Evolutionary conservation across 2,329 filamentous ascomycete species (phyloP), one percentile per base, ranked within the genome.

Genomic region (Purpureocillium lavendulum): DNA sequence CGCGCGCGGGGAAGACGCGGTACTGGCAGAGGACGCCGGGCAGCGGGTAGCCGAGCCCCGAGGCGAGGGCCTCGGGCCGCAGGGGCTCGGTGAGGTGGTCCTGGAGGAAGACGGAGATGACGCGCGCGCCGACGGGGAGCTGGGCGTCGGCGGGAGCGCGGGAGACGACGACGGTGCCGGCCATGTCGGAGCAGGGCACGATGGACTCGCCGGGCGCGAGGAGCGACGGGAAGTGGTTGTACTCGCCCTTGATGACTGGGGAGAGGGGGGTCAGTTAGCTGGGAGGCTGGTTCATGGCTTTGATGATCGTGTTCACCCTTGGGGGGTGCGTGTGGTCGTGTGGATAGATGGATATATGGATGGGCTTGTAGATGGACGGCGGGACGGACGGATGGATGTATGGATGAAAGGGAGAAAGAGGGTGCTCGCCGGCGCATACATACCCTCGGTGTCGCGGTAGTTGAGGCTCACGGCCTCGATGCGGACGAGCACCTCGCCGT

Each of bases 181-280:
- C 82, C 69, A 82, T 83, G 58, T 87, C 82, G 16, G 79, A 82
- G 57, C 77, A 81, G 2, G 80, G 80, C 2, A 85, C 75, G 11
- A 84, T 50, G 40, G 66, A 43, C 39, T 59, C 39, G 38, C 56
- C 45, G 30, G 56, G 47, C 12, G 57, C 44, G 34, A 77, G 60
- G 4, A 69, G 67, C 48, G 71, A 69, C 62, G 29, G 29, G 11
- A 84, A 78, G 58, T 85, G 79, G 53, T 67, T 77, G 62, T 84
- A 86, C 11, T 76, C 64, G 24, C 82, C 82, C 64, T 72, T 79
- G 51, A 67, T 68, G 15, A 85, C 81, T 81, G 42, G 1, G 3
- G 4, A 12, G 5, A 7, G 24, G n/a, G n/a, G n/a, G n/a, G 30
- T 36, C 15, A 42, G 37, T 26, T 26, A 26, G 21, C 10, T 26